phyloP scores from a whole-genome alignment of 805 yeast species.

The Starmerella apis region DNA sequence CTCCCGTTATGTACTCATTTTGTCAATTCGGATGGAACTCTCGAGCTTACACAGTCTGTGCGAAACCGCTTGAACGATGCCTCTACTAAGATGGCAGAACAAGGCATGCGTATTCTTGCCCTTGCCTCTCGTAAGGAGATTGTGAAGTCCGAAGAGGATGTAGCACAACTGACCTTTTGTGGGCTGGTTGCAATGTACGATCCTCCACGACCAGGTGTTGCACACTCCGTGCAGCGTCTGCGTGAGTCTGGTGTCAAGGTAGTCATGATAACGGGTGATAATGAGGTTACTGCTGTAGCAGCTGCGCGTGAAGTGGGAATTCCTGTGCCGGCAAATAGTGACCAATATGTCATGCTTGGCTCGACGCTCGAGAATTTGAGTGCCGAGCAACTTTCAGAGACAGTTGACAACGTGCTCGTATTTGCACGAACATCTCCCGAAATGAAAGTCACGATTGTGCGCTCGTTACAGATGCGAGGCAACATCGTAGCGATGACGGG shows the following conservation, averaged over 20 bases:
- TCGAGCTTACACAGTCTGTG: conserved; percentile 46
- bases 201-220: conserved; percentile 89
- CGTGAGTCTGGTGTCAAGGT: conserved; percentile 92
- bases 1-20: conserved; percentile 51
- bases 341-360: conserved; percentile 70
- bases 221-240: conserved; percentile 58
- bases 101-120: conserved; percentile 78
- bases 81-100: conserved; percentile 58
- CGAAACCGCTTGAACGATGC: conserved; percentile 42
- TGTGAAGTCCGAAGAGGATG: conserved; percentile 57
- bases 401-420: conserved; percentile 67
- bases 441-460: conserved; percentile 42
- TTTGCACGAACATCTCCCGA: conserved; percentile 39
- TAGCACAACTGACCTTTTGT: conserved; percentile 70
- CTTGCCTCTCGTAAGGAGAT: conserved; percentile 46
- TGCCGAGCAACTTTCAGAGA: conserved; percentile 61
- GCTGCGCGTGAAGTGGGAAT: conserved; percentile 52
- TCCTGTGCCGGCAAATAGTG: conserved; percentile 49
- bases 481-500: conserved; percentile 99
- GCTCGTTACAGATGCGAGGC: conserved; percentile 53
- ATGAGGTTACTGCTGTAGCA: conserved; percentile 42
- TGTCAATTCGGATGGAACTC: conserved; percentile 48
- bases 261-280: conserved; percentile 89
- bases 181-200: conserved; percentile 95
- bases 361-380: conserved; percentile 64